phyloP scores from a whole-genome alignment of 345 rosid genomes.

The Eucalyptus cloeziana region DNA sequence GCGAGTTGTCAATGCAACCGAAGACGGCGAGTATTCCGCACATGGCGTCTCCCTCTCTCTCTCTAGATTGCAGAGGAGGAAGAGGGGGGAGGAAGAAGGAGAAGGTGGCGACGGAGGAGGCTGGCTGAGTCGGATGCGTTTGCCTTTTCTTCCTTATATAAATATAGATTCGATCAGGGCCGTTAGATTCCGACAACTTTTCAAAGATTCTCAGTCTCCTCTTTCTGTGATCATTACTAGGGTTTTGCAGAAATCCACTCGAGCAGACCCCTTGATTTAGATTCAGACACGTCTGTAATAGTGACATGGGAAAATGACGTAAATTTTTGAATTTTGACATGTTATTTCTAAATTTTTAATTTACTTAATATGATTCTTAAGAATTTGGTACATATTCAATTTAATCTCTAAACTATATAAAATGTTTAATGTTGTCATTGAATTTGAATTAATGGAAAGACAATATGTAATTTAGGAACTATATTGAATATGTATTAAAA shows the following conservation, averaged over 20 bases:
- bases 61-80: background rate
- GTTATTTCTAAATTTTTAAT: too few relatives aligned
- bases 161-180: background rate
- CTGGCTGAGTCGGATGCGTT: background rate
- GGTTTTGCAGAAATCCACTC: background rate
- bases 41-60: conserved; percentile 18
- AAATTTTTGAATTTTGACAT: fast-evolving
- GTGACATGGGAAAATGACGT: too few relatives aligned
- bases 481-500: too few relatives aligned
- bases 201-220: background rate
- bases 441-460: too few relatives aligned
- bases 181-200: background rate
- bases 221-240: background rate
- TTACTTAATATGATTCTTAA: fast-evolving
- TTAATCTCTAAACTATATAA: fast-evolving
- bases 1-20: conserved; percentile 89
- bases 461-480: fast-evolving
- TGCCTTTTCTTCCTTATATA: background rate
- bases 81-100: background rate
- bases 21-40: conserved; percentile 95
- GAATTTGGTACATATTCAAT: fast-evolving
- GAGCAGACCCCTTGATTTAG: background rate
- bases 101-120: background rate
- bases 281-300: background rate
- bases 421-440: too few relatives aligned